Conservation (phyloP, 164 flowering plant genomes). For the Stephania cephalantha region DNA sequence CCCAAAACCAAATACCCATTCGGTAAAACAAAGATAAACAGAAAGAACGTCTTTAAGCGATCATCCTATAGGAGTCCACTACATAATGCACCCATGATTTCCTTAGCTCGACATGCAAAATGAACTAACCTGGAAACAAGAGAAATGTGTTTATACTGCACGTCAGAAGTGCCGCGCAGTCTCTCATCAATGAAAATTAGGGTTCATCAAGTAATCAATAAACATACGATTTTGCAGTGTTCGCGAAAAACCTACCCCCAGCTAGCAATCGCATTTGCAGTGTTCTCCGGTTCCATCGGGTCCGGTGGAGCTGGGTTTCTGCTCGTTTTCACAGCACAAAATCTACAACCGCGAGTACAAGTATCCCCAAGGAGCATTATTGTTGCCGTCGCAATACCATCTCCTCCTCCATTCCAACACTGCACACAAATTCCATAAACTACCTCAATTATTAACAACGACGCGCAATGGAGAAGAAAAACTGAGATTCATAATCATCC, state of each 20-base stretch:
- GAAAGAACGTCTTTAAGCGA: background rate
- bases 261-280: constrained; percentile 82
- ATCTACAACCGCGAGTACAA: constrained; percentile 93
- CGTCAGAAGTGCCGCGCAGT: background rate
- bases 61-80: background rate
- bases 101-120: background rate
- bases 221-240: background rate
- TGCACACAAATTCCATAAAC: constrained; percentile 16
- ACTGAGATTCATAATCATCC: background rate
- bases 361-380: constrained; percentile 98
- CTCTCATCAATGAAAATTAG: background rate
- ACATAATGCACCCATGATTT: background rate
- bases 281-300: constrained; percentile 87
- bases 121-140: background rate
- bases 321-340: constrained; percentile 95
- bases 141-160: background rate
- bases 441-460: background rate
- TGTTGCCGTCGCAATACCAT: constrained; percentile 90
- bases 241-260: constrained; percentile 66
- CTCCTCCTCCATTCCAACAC: constrained; percentile 99
- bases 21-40: background rate
- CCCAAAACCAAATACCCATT: background rate
- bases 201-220: background rate
- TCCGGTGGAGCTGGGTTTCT: constrained; percentile 90
- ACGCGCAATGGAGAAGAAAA: background rate